Conservation (phyloP, 257 asterid species). For the Solanum stenotomum region DNA sequence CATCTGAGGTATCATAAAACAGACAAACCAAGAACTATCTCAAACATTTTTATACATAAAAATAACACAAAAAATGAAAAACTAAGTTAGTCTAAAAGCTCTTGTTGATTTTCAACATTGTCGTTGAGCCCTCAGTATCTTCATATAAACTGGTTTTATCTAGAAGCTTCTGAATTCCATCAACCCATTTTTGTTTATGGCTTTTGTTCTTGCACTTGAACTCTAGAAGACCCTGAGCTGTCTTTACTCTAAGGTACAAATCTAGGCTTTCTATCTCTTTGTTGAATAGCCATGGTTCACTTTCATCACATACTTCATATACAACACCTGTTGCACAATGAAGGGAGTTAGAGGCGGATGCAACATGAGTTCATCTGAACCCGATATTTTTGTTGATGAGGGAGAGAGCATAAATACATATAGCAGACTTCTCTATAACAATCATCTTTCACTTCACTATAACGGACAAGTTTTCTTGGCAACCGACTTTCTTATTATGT, state of each 20-base stretch:
- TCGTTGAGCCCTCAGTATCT: constrained; percentile 40
- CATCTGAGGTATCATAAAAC: neutral
- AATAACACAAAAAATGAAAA: neutral
- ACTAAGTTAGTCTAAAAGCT: constrained; percentile 17
- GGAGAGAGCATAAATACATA: neutral
- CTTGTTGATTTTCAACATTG: constrained; percentile 33
- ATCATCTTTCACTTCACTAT: neutral
- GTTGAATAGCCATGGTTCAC: constrained; percentile 49
- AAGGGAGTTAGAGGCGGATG: neutral
- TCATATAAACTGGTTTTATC: constrained; percentile 29
- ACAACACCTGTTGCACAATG: constrained; percentile 37
- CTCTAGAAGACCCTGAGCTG: constrained; percentile 64
- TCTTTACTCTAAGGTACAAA: constrained; percentile 60
- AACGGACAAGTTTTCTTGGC: neutral
- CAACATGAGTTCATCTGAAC: neutral
- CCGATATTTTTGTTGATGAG: neutral
- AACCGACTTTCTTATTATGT: neutral
- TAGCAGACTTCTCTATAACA: neutral
- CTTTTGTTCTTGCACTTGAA: constrained; percentile 72
- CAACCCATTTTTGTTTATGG: constrained; percentile 68
- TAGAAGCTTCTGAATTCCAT: constrained; percentile 47
- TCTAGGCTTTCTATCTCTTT: constrained; percentile 57
- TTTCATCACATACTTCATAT: constrained; percentile 60
- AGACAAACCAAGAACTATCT: neutral
- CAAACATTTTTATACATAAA: neutral